These are phyloP conservation scores for Rhizopus stolonifer DNA, from an alignment of 371 early-diverging fungal species.

Conservation along the genomic window DNA sequence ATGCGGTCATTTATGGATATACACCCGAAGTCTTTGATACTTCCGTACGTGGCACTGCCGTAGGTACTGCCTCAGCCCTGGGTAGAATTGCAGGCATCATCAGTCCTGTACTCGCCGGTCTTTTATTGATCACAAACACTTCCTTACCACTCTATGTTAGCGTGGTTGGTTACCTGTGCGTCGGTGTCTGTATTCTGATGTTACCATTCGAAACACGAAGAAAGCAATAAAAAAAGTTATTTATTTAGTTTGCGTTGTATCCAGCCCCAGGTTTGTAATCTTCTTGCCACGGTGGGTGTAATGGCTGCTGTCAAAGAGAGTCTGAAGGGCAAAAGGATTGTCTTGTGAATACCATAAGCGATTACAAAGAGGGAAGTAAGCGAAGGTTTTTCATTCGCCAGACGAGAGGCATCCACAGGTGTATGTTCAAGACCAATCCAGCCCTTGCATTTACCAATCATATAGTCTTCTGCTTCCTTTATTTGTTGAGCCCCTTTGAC, in stretches of 20 bases:
- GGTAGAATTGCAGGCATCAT: slow-evolving; percentile 76
- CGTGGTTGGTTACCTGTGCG: slow-evolving; percentile 55
- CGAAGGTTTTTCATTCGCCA: slow-evolving; percentile 26
- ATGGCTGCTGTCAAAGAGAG: slow-evolving; percentile 46
- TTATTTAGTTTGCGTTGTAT: slow-evolving; percentile 9
- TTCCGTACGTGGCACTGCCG: slow-evolving; percentile 76
- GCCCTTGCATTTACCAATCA: slow-evolving; percentile 16
- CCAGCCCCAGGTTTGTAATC: slow-evolving; percentile 16
- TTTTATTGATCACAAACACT: slow-evolving; percentile 56
- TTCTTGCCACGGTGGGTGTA: slow-evolving; percentile 34
- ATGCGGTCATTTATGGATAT: slow-evolving; percentile 84
- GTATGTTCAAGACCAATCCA: slow-evolving; percentile 14
- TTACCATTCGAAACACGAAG: not conserved
- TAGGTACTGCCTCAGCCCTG: slow-evolving; percentile 79
- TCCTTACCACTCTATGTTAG: slow-evolving; percentile 72
- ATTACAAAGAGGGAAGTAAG: slow-evolving; percentile 41
- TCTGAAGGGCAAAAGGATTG: slow-evolving; percentile 43
- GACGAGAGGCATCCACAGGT: slow-evolving; percentile 4
- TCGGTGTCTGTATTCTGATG: slow-evolving; percentile 57
- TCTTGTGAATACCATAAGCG: slow-evolving; percentile 52
- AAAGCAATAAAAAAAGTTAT: not conserved
- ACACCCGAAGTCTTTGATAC: slow-evolving; percentile 88
- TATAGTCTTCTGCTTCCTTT: slow-evolving; percentile 32
- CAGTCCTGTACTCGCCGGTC: slow-evolving; percentile 75
- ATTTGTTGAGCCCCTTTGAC: slow-evolving; percentile 39